Base-by-base conservation (phyloP, 2,329 filamentous ascomycete genomes). In the Cladophialophora carrionii region DNA sequence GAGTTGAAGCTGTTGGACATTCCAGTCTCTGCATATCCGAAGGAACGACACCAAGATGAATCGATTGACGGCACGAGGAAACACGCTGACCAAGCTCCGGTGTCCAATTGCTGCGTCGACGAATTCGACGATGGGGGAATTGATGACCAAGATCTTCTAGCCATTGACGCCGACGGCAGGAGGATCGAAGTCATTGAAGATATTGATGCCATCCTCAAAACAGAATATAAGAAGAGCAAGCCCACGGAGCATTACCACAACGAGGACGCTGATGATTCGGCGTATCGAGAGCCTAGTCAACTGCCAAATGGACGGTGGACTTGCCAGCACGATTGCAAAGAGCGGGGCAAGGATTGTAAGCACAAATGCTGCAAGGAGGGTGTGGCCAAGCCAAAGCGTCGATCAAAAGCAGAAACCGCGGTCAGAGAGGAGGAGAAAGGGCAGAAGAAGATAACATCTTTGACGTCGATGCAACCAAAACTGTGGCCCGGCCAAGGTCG, bases 361-460 rank as follows among this genome's bases (percentile, higher is more conserved):
- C 90, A 94, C 71, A 76, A 84, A 41, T 94, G 90, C 72, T 94
- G 90, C 72, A 83, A 83, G 26, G 86, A 90, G 65, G 90, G 90
- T 0, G 73, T 90, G 20, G 86, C 90, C 41, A 90, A 87, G 67
- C 87, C 85, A 64, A 79, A 84, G 51, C 81, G 82, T 74, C 65
- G 78, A 62, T 66, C 72, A 8, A 74, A 73, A 58, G 61, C 73
- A 68, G 64, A 62, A 51, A 41, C 53, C 17, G 66, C 54, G 48
- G 51, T 59, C 43, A 58, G 52, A 32, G 53, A 61, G 12, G 58
- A 53, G 26, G 43, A 61, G 24, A 67, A 54, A 26, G 29, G n/a
- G 8, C 68, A 70, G 55, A 66, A 37, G 37, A 70, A 64, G 41
- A 54, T 66, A 29, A 68, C 63, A 2, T 55, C 24, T 46, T 32